A percentile compares a stretch with the other conserved stretches of the same genome.
phyloP scores from a whole-genome alignment of 1,139 yeast species.

The Zygoascus hellenicus region DNA sequence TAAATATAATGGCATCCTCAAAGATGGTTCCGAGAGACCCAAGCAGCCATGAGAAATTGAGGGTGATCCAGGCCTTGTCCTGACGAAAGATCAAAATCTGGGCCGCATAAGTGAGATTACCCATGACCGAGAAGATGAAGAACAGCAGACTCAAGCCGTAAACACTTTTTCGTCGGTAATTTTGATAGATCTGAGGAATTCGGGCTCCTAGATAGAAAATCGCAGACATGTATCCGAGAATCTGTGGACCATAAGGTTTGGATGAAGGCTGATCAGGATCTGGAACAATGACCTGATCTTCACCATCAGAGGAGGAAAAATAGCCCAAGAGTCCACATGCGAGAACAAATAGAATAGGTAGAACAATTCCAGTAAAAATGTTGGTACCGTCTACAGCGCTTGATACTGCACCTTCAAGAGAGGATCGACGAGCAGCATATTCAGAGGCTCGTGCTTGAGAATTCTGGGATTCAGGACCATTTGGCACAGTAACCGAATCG shows the following conservation, averaged over 20 bases:
- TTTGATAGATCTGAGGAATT: conserved; percentile 72
- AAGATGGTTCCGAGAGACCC: conserved; percentile 71
- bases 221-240: conserved; percentile 70
- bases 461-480: conserved; percentile 14
- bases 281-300: conserved; percentile 12
- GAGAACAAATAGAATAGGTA: conserved; percentile 61
- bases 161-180: conserved; percentile 61
- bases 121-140: conserved; percentile 68
- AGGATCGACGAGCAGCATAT: conserved; percentile 11
- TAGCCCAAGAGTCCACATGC: conserved; percentile 64
- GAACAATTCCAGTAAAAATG: conserved; percentile 42
- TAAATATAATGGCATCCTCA: conserved; percentile 58
- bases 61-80: conserved; percentile 52
- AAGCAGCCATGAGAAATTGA: conserved; percentile 67
- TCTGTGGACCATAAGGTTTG: conserved; percentile 41
- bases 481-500: conserved; percentile 19
- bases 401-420: conserved; percentile 26
- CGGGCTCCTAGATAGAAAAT: conserved; percentile 67
- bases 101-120: conserved; percentile 70
- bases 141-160: conserved; percentile 70
- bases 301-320: conserved; percentile 38
- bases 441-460: conserved; percentile 11
- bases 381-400: conserved; percentile 20
- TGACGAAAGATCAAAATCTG: conserved; percentile 64
- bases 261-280: conserved; percentile 17